Evolutionary conservation across 176 grass and related monocot genomes (phyloP).

Genomic region (Paspalum notatum): DNA sequence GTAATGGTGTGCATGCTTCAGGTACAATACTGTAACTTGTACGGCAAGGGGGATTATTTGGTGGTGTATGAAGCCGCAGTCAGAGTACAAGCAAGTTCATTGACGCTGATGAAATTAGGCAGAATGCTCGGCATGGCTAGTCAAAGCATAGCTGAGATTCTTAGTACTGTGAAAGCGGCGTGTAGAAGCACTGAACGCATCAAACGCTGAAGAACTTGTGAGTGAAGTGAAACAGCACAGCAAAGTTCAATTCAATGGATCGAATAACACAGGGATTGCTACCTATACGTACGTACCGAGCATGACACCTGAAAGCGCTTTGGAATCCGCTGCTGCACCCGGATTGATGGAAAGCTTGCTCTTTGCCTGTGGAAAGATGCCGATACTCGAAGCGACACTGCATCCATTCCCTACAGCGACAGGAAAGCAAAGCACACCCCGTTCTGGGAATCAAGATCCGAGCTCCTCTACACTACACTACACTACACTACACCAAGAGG

Average conservation of each 20-base stretch:
- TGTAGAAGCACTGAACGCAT: too few species aligned
- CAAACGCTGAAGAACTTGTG: background rate
- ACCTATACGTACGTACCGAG: constrained; percentile 46
- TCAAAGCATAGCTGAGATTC: background rate
- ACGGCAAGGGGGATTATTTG: too few species aligned
- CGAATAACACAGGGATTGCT: background rate
- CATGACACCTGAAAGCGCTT: constrained; percentile 45
- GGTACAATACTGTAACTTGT: background rate
- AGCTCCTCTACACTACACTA: background rate
- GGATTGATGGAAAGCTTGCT: constrained; percentile 41
- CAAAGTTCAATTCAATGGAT: background rate
- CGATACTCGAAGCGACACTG: constrained; percentile 18
- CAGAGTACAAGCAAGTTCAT: background rate
- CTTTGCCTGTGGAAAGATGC: constrained; percentile 36
- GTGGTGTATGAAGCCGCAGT: background rate
- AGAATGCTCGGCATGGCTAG: background rate
- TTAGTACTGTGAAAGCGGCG: background rate
- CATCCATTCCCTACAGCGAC: constrained; percentile 35
- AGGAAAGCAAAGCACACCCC: constrained; percentile 6
- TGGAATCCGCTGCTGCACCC: background rate
- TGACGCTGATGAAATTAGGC: background rate
- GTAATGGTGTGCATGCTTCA: background rate
- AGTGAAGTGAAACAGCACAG: background rate
- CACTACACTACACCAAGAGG: too few species aligned
- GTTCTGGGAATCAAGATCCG: constrained; percentile 30